These are phyloP conservation scores for Diplocarpon mali DNA, from an alignment of 2,329 filamentous ascomycete species.

Conservation along the genomic window DNA sequence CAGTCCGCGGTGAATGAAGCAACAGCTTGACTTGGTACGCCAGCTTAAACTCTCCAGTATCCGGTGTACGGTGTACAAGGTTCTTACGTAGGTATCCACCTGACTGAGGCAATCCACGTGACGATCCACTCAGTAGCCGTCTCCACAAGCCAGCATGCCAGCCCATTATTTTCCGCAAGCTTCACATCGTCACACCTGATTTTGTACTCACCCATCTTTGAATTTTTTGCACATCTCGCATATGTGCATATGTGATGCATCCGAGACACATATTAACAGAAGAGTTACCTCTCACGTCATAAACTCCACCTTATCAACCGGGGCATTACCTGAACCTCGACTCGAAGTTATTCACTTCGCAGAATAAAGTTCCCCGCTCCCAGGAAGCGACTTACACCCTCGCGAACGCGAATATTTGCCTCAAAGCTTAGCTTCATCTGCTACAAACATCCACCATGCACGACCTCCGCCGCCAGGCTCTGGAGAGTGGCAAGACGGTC, in stretches of 20 bases:
- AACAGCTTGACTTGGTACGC: too few species aligned
- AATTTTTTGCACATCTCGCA: not conserved
- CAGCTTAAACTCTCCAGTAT: too few species aligned
- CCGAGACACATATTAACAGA: slow-evolving; percentile 7
- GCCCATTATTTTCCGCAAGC: too few species aligned
- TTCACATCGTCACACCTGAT: not conserved
- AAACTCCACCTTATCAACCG: slow-evolving; percentile 12
- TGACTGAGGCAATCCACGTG: too few species aligned
- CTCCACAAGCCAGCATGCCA: too few species aligned
- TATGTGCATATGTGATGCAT: slow-evolving; percentile 5
- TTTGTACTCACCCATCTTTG: not conserved
- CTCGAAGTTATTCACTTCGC: not conserved
- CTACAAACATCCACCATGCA: slow-evolving; percentile 29
- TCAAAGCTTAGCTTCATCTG: not conserved
- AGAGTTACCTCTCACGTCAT: slow-evolving; percentile 13
- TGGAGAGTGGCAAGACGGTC: slow-evolving; percentile 47
- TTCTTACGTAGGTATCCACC: too few species aligned
- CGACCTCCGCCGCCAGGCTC: slow-evolving; percentile 40
- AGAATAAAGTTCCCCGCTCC: not conserved
- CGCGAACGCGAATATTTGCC: too few species aligned
- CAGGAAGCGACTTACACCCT: too few species aligned
- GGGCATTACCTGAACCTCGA: slow-evolving; percentile 12
- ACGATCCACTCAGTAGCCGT: too few species aligned
- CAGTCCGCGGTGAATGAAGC: too few species aligned
- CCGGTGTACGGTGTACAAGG: too few species aligned